A percentile compares a stretch with the other conserved stretches of the same genome.
phyloP scores from a whole-genome alignment of 306 rosid species.

The Canavalia gladiata region DNA sequence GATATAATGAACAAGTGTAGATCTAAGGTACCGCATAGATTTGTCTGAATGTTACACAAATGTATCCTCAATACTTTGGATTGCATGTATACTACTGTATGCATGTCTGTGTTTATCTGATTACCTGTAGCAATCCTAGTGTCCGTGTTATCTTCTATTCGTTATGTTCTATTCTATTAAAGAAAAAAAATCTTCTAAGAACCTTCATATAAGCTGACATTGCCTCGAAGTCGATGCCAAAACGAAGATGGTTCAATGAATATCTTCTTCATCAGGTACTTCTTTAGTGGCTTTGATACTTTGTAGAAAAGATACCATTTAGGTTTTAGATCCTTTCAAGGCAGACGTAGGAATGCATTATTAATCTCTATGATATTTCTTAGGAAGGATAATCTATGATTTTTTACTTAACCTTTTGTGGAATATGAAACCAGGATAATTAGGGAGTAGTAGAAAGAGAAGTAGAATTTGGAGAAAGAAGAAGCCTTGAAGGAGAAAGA shows the following conservation, averaged over 20 bases:
- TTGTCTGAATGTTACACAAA: slow-evolving; percentile 34
- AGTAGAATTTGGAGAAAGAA: slow-evolving; percentile 20
- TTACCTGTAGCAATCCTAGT: slow-evolving; percentile 17
- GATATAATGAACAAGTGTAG: slow-evolving; percentile 98
- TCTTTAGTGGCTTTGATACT: background rate
- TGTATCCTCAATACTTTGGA: slow-evolving; percentile 20
- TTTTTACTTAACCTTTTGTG: background rate
- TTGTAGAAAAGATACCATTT: slow-evolving; percentile 1
- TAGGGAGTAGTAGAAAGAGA: slow-evolving; percentile 25
- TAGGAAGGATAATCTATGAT: background rate
- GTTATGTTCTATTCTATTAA: background rate
- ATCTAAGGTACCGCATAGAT: slow-evolving; percentile 76
- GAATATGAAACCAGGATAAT: slow-evolving; percentile 23
- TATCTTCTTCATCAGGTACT: slow-evolving; percentile 4
- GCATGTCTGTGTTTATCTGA: slow-evolving; percentile 7
- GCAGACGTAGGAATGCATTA: slow-evolving; percentile 25
- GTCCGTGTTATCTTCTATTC: background rate
- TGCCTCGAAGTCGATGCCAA: slow-evolving; percentile 12
- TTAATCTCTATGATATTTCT: slow-evolving; percentile 9
- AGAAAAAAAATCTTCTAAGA: background rate
- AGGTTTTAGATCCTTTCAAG: slow-evolving; percentile 11
- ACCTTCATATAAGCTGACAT: background rate
- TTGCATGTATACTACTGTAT: slow-evolving; percentile 2
- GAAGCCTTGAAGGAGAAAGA: slow-evolving; percentile 20
- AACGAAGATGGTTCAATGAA: slow-evolving; percentile 1